Percentiles rank a stretch among this genome's conserved stretches.
These are phyloP conservation scores for Boletus subparvulus DNA, from an alignment of 768 basidiomycete species.

Conservation along the genomic window DNA sequence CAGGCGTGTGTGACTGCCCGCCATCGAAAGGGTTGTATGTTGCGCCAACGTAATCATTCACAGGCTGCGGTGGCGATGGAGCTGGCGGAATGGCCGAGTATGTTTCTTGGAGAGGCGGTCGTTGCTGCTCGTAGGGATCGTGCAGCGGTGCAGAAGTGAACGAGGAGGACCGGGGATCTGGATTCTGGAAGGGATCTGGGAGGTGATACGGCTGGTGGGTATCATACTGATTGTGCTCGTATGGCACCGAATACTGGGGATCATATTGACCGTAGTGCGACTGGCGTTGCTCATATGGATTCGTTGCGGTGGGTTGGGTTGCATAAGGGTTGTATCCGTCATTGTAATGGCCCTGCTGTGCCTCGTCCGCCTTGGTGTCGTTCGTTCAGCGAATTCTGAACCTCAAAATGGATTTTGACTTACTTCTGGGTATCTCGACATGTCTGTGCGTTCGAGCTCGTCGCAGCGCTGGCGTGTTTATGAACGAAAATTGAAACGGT, in stretches of 20 bases:
- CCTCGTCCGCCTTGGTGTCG: conserved; percentile 56
- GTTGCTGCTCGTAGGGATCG: conserved; percentile 27
- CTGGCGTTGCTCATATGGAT: conserved; percentile 43
- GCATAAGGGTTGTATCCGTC: conserved; percentile 62
- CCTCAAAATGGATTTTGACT: conserved; percentile 9
- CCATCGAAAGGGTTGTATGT: conserved; percentile 25
- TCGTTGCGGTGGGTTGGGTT: conserved; percentile 29
- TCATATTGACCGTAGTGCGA: conserved; percentile 32
- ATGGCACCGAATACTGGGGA: conserved; percentile 30
- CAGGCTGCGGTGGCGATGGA: conserved; percentile 21
- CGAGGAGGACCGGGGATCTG: conserved; percentile 16
- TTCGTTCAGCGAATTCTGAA: background rate
- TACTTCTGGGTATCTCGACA: conserved; percentile 46
- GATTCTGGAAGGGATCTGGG: conserved; percentile 17
- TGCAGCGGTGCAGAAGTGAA: conserved; percentile 15
- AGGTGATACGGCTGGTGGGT: conserved; percentile 35
- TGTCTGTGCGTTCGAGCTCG: conserved; percentile 13
- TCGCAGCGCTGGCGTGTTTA: conserved; percentile 3
- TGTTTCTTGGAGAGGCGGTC: conserved; percentile 22
- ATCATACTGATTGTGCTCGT: conserved; percentile 36
- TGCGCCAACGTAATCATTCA: conserved; percentile 11
- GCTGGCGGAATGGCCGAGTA: conserved; percentile 15
- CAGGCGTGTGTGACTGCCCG: conserved; percentile 17
- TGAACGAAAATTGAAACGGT: background rate
- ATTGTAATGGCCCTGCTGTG: conserved; percentile 62